Evolutionary conservation across 306 rosid species (phyloP).

Genomic region (Rosa multiflora): DNA sequence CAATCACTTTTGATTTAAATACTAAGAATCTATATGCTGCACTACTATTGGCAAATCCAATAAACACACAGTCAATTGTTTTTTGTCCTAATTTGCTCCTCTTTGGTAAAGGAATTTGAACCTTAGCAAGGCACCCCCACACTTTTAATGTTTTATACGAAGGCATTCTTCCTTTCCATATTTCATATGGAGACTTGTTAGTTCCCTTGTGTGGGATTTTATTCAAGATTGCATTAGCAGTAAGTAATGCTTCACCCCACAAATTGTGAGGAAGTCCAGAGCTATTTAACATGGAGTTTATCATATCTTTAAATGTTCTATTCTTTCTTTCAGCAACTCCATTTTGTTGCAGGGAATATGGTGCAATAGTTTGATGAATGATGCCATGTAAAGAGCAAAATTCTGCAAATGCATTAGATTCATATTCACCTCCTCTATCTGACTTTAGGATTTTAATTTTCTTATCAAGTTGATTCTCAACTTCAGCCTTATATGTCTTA

Average conservation of each 20-base stretch:
- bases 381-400: neutral
- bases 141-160: neutral
- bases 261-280: neutral
- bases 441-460: neutral
- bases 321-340: neutral
- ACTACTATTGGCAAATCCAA: neutral
- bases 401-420: neutral
- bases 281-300: neutral
- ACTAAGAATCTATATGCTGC: neutral
- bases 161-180: neutral
- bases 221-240: neutral
- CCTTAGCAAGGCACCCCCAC: conserved; percentile 1
- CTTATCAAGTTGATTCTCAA: neutral
- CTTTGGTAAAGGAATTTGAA: neutral
- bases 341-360: neutral
- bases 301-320: neutral
- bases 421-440: neutral
- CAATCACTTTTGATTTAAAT: neutral
- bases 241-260: neutral
- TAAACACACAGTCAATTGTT: neutral
- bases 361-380: neutral
- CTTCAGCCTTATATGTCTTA: neutral
- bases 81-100: neutral
- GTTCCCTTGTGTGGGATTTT: neutral
- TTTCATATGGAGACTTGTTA: neutral